Base-by-base conservation (phyloP, 768 basidiomycete species). In the Mycena filopes region DNA sequence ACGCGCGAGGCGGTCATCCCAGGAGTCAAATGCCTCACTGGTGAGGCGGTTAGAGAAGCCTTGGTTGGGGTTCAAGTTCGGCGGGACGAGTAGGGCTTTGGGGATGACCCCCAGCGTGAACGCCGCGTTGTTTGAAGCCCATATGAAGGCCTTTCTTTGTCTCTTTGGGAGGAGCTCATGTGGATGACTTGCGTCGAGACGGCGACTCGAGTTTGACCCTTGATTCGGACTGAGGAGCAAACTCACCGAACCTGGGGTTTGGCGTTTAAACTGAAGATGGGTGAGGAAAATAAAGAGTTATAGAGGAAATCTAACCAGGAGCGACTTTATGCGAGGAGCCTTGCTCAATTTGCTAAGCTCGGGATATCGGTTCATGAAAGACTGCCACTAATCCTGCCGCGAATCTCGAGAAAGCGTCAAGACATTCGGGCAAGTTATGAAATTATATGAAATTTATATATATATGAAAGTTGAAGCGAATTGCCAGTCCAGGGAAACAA, bases 231-330 rank as follows among this genome's bases (percentile, higher is more conserved):
- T 28, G 79, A 56, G 53, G 28, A 76, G 51, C 0, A 70, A 53
- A 15, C 61, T 58, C 16, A 71, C 55, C 20, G 76, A 74, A 11
- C 83, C 84, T 0, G 82, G 83, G 5, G 77, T 81, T 57, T 82
- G 82, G 42, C 76, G 71, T 26, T 76, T 78, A 69, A 81, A 83
- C 84, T 85, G 50, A 8, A 41, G 31, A 33, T 38, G 13, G 29
- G 38, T 50, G 48, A 41, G n/a, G n/a, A 43, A 46, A 20, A 5
- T 12, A 10, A 25, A 16, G 6, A 43, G 38, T 16, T 36, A 25
- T 33, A 47, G 11, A 49, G 16, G 16, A 41, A 25, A 63, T 36
- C 79, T 45, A 23, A 83, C 83, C 50, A 78, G 74, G 13, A 84
- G 63, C 7, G 79, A 80, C 29, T 72, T 77, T 58, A 77, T 67